These are phyloP conservation scores for Trypanosoma scelopori DNA, from an alignment of 208 protist genomes.

Conservation along the genomic window DNA sequence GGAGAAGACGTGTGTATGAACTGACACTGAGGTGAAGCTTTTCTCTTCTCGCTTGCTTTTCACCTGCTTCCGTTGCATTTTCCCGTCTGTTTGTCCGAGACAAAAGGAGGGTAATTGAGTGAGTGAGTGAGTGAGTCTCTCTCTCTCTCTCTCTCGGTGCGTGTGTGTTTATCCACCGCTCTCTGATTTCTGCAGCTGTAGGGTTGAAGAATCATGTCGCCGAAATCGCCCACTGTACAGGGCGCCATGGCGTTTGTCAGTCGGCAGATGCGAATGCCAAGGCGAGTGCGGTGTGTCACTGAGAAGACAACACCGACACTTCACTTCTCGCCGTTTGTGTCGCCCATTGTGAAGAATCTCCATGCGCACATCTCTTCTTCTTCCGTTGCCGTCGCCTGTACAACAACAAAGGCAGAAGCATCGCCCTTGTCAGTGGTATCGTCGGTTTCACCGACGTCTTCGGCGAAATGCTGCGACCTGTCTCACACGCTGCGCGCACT, in stretches of 20 bases:
- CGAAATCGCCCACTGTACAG: slow-evolving; percentile 12
- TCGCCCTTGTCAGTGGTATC: not conserved
- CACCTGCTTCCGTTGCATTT: not conserved
- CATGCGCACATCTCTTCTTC: not conserved
- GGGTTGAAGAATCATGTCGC: slow-evolving; percentile 8
- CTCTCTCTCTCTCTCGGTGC: too few species aligned
- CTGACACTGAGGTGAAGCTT: not conserved
- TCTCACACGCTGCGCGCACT: not conserved
- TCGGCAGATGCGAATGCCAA: slow-evolving; percentile 17
- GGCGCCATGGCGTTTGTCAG: slow-evolving; percentile 22
- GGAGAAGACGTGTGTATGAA: too few species aligned
- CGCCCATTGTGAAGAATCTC: slow-evolving; percentile 15
- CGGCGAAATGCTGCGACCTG: not conserved
- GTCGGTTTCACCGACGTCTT: not conserved
- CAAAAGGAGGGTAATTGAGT: too few species aligned
- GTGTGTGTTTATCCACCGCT: not conserved
- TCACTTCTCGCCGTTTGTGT: slow-evolving; percentile 18
- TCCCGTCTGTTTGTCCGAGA: too few species aligned
- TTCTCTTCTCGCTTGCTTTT: not conserved
- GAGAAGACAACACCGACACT: not conserved
- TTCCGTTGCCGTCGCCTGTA: not conserved
- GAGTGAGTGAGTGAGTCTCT: too few species aligned
- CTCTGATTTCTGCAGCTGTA: not conserved
- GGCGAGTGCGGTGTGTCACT: not conserved
- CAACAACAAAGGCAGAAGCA: too few species aligned